These are phyloP conservation scores for Incumbomyces delicatus DNA, from an alignment of 2,329 filamentous ascomycete genomes.

Conservation along the genomic window DNA sequence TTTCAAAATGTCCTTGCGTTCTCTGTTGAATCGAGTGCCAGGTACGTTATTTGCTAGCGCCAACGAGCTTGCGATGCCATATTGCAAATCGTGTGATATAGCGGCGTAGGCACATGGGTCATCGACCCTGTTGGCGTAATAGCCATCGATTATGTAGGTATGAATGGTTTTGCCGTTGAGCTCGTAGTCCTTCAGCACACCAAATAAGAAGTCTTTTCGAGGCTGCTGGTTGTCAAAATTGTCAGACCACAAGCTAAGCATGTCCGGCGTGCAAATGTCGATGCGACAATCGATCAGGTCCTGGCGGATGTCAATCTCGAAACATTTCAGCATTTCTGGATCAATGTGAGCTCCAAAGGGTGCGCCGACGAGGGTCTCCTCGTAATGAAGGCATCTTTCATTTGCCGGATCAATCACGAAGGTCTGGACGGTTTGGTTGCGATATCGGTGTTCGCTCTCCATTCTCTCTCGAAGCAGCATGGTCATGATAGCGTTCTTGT, in stretches of 20 bases:
- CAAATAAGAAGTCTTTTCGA: constrained; percentile 77
- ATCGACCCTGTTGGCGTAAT: constrained; percentile 77
- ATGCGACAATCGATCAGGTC: constrained; percentile 91
- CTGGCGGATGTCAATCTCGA: constrained; percentile 70
- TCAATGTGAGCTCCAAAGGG: constrained; percentile 54
- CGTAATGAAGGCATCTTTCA: constrained; percentile 82
- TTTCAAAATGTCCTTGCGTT: constrained; percentile 61
- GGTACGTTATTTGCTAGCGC: constrained; percentile 54
- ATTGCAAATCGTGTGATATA: constrained; percentile 58
- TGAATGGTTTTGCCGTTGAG: constrained; percentile 96
- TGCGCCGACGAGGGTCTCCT: constrained; percentile 55
- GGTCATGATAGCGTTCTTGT: constrained; percentile 97
- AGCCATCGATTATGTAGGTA: constrained; percentile 69
- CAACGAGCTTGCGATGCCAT: constrained; percentile 15
- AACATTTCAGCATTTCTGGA: constrained; percentile 63
- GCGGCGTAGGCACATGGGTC: constrained; percentile 86
- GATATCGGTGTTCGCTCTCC: constrained; percentile 64
- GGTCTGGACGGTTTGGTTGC: constrained; percentile 63
- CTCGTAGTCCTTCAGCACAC: constrained; percentile 92
- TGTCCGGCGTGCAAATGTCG: constrained; percentile 94
- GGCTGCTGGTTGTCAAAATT: constrained; percentile 95
- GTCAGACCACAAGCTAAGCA: constrained; percentile 89
- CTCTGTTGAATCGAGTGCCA: constrained; percentile 65
- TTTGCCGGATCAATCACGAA: constrained; percentile 78
- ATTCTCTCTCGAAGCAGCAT: constrained; percentile 77